Base-by-base conservation (phyloP, 106 monocot genomes). In the Xerophyta viscosa region DNA sequence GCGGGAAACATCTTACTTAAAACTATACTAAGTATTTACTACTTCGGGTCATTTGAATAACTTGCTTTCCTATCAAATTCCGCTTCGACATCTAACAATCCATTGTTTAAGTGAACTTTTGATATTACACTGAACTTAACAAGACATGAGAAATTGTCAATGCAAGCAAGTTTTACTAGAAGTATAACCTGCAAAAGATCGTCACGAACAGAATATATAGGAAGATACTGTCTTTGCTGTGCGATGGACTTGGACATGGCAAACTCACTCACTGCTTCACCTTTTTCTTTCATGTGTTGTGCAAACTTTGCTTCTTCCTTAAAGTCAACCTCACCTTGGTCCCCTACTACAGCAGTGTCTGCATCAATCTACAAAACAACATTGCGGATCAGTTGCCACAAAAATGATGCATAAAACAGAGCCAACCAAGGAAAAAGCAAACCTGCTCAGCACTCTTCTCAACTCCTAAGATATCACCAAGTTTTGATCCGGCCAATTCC, bases 401-500 rank as follows among this genome's bases (percentile, higher is more conserved):
- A 4, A 9, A 66, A 24, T 7, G n/a, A 3, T 17, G 29, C 8
- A 26, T 4, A 18, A 45, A 47, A 22, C 24, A 21, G 11, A 56
- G 15, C n/a, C 6, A 41, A 20, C 10, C 46, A 9, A 29, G 21
- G 31, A 24, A 72, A 29, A 52, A 48, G 48, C 31, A 25, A 59
- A 37, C 93, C 93, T 94, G 94, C 41, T 94, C 88, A 44, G 84
- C 81, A 22, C 78, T 78, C 64, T 94, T 94, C 57, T 94, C 81
- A 46, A 94, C 94, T 1, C 94, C 94, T 54, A 94, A 69, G 26
- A 94, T 88, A 48, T 94, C 67, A 50, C 94, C 94, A 54, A 94
- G 88, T 58, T 94, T 94, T 50, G 94, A 94, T 55, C 94, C 94
- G 15, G 94, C 88, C 23, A 94, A 63, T 68, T 94, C 94, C 94